Percentiles rank a stretch among this genome's conserved stretches.
phyloP scores from a whole-genome alignment of 345 rosid species.

The Excoecaria agallocha region DNA sequence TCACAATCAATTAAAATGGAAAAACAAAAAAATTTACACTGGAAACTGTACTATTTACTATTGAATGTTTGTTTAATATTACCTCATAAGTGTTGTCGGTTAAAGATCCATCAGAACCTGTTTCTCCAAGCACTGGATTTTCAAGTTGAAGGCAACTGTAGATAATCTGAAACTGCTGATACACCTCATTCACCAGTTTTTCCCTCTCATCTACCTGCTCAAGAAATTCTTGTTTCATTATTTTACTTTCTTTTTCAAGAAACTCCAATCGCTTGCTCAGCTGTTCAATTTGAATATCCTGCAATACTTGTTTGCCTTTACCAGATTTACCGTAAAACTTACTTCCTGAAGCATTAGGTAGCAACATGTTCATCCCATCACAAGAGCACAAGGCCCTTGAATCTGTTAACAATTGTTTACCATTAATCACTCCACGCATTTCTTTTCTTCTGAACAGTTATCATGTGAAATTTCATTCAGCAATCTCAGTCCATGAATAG shows the following conservation, averaged over 20 bases:
- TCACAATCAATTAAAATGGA: neutral
- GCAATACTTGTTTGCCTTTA: slow-evolving; percentile 18
- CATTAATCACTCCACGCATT: neutral
- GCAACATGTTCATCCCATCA: neutral
- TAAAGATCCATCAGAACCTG: neutral
- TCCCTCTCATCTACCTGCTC: slow-evolving; percentile 34
- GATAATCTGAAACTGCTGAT: slow-evolving; percentile 27
- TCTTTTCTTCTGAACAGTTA: neutral
- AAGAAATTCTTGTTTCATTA: slow-evolving; percentile 33
- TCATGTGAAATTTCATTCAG: slow-evolving; percentile 6
- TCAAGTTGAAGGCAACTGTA: slow-evolving; percentile 8
- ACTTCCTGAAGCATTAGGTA: slow-evolving; percentile 10
- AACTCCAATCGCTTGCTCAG: slow-evolving; percentile 27
- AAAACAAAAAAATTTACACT: no score
- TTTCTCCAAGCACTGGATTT: slow-evolving; percentile 5
- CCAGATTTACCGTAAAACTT: neutral
- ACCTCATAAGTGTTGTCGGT: slow-evolving; percentile 12
- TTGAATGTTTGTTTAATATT: neutral
- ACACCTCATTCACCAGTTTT: slow-evolving; percentile 29
- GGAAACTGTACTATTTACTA: no score
- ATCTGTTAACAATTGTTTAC: slow-evolving; percentile 1
- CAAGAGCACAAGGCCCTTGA: slow-evolving; percentile 6
- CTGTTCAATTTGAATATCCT: slow-evolving; percentile 23
- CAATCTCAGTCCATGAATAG: slow-evolving; percentile 2
- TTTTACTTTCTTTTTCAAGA: slow-evolving; percentile 45